Evolutionary conservation across 305 asterid genomes (phyloP), one percentile per base, ranked within the genome.

Genomic region (Stenogyne calaminthoides): DNA sequence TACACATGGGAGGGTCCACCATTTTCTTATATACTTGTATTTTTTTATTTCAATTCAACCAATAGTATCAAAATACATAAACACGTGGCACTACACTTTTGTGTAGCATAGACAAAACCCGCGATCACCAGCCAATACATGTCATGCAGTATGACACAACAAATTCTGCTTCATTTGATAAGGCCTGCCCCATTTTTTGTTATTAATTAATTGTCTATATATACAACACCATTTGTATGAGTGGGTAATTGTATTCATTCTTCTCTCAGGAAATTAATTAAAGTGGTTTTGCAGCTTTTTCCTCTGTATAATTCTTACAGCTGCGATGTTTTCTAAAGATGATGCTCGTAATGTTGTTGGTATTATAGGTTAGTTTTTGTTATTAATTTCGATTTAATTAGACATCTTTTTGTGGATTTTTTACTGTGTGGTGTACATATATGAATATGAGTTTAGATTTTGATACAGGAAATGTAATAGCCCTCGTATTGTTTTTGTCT

Each of bases 311-410:
- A n/a, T n/a, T n/a, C n/a, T n/a, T n/a, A n/a, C n/a, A n/a, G 25
- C 25, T 22, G 25, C 8, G 27, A 58, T 89, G 96, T 36, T 84
- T 18, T 61, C 91, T 37, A 80, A 66, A 55, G 95, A 87, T 0
- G 76, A 71, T 25, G 76, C 78, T 61, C 88, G 96, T 11, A 86
- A 82, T 4, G 54, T 69, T 32, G 88, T 89, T 71, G 97, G 97
- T 37, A 70, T 91, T 67, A 62, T 89, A 68, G 97, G 97, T 91
- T 51, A 72, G 88, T 52, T 73, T 66, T 12, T 59, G 62, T 68
- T 62, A 8, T 76, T 71, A 3, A 57, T 44, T 8, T 44, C 6
- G 12, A 44, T 44, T 39, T 9, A 25, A 25, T n/a, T 39, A 8
- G 12, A 40, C 5, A 1, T 42, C 11, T 42, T 42, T 59, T 59